Conservation (phyloP, 148 eudicot genomes). For the Cornus controversa region DNA sequence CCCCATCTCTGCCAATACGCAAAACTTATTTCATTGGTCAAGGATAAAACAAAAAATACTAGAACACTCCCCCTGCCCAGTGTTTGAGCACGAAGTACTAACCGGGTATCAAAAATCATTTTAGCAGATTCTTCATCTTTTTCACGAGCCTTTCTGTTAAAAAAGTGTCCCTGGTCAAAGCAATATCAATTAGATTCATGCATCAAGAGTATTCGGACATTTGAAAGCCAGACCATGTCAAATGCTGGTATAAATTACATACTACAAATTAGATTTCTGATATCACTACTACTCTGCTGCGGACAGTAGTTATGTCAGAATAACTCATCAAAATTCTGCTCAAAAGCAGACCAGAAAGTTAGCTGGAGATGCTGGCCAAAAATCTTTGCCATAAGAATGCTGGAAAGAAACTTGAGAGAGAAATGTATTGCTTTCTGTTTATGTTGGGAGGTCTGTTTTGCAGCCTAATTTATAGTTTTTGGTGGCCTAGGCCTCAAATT, state of each 20-base stretch:
- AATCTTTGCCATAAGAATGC: no score
- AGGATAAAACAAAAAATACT: neutral
- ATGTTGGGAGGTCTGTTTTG: no score
- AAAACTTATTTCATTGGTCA: neutral
- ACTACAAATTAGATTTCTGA: neutral
- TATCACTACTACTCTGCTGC: neutral
- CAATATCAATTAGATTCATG: conserved; percentile 9
- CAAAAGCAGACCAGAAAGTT: no score
- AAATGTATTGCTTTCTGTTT: no score
- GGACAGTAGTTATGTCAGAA: no score
- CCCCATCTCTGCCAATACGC: conserved; percentile 18
- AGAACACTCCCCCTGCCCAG: neutral
- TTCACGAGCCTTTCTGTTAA: conserved; percentile 43
- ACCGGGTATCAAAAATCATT: conserved; percentile 42
- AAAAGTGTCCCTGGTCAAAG: conserved; percentile 37
- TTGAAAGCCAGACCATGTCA: neutral
- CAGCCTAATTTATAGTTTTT: no score
- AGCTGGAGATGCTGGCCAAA: no score
- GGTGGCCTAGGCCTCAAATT: no score
- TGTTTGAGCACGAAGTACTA: neutral
- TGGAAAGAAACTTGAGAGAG: no score
- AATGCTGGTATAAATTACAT: neutral
- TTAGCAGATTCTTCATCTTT: conserved; percentile 49
- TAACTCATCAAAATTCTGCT: no score
- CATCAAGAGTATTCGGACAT: neutral